Evolutionary conservation across 164 flowering plant genomes (phyloP).

Genomic region (Aristolochia contorta): DNA sequence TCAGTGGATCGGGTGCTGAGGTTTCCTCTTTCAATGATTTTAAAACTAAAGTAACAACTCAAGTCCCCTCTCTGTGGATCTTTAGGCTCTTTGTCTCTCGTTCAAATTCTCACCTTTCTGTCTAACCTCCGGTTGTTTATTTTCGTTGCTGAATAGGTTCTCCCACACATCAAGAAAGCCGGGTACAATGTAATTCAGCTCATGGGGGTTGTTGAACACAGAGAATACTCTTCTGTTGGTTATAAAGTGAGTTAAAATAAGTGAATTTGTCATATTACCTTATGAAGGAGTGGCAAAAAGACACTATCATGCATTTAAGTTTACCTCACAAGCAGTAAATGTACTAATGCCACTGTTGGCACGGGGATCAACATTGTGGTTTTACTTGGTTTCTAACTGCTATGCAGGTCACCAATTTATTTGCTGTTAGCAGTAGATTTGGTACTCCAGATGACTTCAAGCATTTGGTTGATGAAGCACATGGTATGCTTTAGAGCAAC

Average conservation of each 20-base stretch:
- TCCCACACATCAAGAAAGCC: conserved; percentile 73
- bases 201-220: conserved; percentile 86
- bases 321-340: too few species aligned
- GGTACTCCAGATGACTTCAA: conserved; percentile 99
- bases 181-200: conserved; percentile 92
- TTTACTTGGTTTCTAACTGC: background rate
- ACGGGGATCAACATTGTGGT: too few species aligned
- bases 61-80: too few species aligned
- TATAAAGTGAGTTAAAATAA: conserved; percentile 53
- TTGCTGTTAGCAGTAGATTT: conserved; percentile 88
- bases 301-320: too few species aligned
- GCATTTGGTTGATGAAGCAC: conserved; percentile 91
- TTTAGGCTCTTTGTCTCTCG: too few species aligned
- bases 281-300: too few species aligned
- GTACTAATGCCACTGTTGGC: too few species aligned
- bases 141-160: conserved; percentile 36
- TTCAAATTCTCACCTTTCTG: background rate
- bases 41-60: conserved; percentile 40
- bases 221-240: conserved; percentile 90
- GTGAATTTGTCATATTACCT: background rate
- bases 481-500: conserved; percentile 39
- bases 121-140: background rate
- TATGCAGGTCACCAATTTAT: conserved; percentile 83
- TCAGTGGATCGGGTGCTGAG: conserved; percentile 72
- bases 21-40: conserved; percentile 75